phyloP scores from a whole-genome alignment of 306 rosid genomes.

The Vigna reflexopilosa region DNA sequence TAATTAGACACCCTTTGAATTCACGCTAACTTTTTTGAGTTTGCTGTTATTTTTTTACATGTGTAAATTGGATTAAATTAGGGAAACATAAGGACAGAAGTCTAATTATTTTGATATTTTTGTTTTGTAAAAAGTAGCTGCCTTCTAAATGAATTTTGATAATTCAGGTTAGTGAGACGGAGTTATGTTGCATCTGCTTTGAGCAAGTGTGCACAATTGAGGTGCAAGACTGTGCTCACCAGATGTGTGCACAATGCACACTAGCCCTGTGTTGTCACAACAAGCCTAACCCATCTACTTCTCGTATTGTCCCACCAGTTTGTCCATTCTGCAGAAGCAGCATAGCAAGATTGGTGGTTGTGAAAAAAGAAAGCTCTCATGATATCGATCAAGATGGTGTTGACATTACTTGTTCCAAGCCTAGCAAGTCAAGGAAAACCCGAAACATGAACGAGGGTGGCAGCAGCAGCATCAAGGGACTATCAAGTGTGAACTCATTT shows the following conservation, averaged over 20 bases:
- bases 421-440: conserved; percentile 65
- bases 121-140: not conserved
- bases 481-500: conserved; percentile 66
- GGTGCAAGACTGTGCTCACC: conserved; percentile 88
- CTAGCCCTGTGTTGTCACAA: conserved; percentile 95
- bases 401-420: conserved; percentile 64
- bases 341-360: conserved; percentile 65
- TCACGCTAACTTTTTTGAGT: not conserved
- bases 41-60: conserved; percentile 12
- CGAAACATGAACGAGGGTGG: conserved; percentile 74
- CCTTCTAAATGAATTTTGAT: not conserved
- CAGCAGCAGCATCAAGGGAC: conserved; percentile 88
- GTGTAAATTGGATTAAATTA: not conserved
- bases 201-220: conserved; percentile 90
- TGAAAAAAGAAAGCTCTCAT: conserved; percentile 55
- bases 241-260: conserved; percentile 97
- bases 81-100: not conserved
- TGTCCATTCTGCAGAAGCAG: conserved; percentile 95
- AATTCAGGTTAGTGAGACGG: conserved; percentile 84
- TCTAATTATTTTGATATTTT: not conserved
- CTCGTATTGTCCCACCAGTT: conserved; percentile 72
- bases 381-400: conserved; percentile 58
- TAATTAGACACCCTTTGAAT: conserved; percentile 41
- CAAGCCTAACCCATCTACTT: conserved; percentile 80
- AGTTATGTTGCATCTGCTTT: conserved; percentile 93